These are phyloP conservation scores for Trichoderma arundinaceum DNA, from an alignment of 2,329 filamentous ascomycete species.

Conservation along the genomic window DNA sequence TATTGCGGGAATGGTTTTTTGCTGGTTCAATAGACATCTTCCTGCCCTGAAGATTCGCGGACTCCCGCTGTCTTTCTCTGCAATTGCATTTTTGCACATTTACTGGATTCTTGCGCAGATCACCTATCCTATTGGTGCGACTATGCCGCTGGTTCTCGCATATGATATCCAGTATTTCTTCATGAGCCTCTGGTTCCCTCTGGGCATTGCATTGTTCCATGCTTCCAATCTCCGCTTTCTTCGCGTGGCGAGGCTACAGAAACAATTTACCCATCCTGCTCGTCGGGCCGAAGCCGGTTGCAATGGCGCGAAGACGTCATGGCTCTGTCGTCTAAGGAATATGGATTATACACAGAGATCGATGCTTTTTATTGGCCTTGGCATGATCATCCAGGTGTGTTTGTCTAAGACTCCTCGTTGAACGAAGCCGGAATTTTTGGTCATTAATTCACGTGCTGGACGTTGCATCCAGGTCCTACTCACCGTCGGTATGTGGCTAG, in stretches of 20 bases:
- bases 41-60: constrained; percentile 50
- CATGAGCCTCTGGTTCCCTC: constrained; percentile 64
- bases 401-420: background rate
- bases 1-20: constrained; percentile 46
- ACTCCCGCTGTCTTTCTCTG: constrained; percentile 44
- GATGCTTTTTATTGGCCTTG: constrained; percentile 53
- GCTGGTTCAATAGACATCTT: constrained; percentile 42
- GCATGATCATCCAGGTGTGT: constrained; percentile 56
- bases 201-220: constrained; percentile 64
- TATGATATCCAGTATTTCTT: constrained; percentile 62
- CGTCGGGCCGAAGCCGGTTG: constrained; percentile 35
- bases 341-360: constrained; percentile 49
- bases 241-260: constrained; percentile 56
- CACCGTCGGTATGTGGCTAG: constrained; percentile 60
- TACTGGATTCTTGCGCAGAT: constrained; percentile 52
- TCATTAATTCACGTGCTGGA: constrained; percentile 15
- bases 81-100: constrained; percentile 46
- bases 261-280: constrained; percentile 44
- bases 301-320: constrained; percentile 41
- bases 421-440: background rate
- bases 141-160: constrained; percentile 48
- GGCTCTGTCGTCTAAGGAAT: constrained; percentile 45
- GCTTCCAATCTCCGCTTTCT: constrained; percentile 60
- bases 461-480: constrained; percentile 52
- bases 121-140: constrained; percentile 49